These are phyloP conservation scores for Sherardia arvensis DNA, from an alignment of 257 asterid species.

Conservation along the genomic window DNA sequence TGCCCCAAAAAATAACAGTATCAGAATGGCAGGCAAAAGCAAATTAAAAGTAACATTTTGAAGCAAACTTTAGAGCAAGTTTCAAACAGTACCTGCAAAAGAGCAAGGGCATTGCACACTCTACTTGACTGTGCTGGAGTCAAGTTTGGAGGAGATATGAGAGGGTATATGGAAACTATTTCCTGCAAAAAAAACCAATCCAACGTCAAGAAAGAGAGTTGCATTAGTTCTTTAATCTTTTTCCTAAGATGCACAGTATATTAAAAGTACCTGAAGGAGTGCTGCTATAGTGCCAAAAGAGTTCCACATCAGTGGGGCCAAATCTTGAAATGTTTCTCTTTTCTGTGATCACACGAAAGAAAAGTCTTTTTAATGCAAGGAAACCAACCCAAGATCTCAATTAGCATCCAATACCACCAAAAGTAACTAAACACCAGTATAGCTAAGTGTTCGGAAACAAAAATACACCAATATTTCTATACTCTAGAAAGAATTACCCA, in stretches of 20 bases:
- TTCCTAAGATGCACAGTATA: not conserved
- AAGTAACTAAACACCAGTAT: not conserved
- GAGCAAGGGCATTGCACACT: constrained; percentile 97
- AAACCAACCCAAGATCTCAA: not conserved
- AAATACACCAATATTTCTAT: too few relatives aligned
- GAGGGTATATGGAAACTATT: constrained; percentile 88
- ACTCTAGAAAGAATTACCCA: not conserved
- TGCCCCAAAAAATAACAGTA: not conserved
- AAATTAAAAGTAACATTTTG: not conserved
- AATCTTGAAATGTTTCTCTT: constrained; percentile 80
- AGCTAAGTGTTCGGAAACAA: not conserved
- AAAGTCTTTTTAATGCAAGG: not conserved
- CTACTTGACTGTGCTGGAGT: constrained; percentile 87
- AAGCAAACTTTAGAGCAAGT: not conserved
- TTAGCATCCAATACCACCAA: not conserved
- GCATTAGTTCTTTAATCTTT: too few relatives aligned
- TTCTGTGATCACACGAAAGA: constrained; percentile 32
- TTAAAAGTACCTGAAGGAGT: constrained; percentile 73
- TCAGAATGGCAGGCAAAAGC: not conserved
- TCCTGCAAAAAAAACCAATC: constrained; percentile 42
- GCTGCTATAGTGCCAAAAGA: constrained; percentile 91
- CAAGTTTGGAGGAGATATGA: constrained; percentile 85
- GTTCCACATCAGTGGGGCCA: constrained; percentile 88
- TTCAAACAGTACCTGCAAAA: constrained; percentile 66
- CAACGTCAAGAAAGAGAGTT: not conserved